A percentile compares a stretch with the other conserved stretches of the same genome.
Conservation (phyloP, 208 protist genomes). For the Crithidia bombi region DNA sequence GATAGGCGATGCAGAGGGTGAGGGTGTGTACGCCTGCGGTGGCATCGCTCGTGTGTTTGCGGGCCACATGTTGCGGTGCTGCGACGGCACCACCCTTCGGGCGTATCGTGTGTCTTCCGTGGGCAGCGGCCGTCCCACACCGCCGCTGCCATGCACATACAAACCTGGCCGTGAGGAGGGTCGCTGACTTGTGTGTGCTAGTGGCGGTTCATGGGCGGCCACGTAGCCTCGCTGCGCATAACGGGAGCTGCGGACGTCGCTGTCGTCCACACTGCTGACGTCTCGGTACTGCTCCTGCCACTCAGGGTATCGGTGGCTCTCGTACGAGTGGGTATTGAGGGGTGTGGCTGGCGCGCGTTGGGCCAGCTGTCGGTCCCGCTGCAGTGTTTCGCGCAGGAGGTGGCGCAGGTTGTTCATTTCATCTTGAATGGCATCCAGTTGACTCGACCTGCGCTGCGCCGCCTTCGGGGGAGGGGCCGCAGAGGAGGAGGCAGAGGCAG, state of each 20-base stretch:
- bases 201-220: not conserved
- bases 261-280: not conserved
- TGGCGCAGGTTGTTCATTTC: conserved; percentile 20
- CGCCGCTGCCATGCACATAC: not conserved
- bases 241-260: conserved; percentile 1
- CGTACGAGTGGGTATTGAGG: not conserved
- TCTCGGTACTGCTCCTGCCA: not conserved
- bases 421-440: conserved; percentile 1
- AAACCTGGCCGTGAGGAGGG: not conserved
- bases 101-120: conserved; percentile 13
- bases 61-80: not conserved
- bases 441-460: not conserved
- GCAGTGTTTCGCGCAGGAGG: not conserved
- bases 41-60: not conserved
- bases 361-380: not conserved
- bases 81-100: not conserved
- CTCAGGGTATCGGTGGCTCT: not conserved
- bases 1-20: not conserved
- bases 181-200: not conserved
- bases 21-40: not conserved
- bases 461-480: not conserved
- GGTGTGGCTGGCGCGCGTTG: not conserved
- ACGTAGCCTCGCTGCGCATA: conserved; percentile 14
- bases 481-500: not conserved
- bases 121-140: not conserved